Base-by-base conservation (phyloP, 139 green algal species). In the Micractinium sp. region DNA sequence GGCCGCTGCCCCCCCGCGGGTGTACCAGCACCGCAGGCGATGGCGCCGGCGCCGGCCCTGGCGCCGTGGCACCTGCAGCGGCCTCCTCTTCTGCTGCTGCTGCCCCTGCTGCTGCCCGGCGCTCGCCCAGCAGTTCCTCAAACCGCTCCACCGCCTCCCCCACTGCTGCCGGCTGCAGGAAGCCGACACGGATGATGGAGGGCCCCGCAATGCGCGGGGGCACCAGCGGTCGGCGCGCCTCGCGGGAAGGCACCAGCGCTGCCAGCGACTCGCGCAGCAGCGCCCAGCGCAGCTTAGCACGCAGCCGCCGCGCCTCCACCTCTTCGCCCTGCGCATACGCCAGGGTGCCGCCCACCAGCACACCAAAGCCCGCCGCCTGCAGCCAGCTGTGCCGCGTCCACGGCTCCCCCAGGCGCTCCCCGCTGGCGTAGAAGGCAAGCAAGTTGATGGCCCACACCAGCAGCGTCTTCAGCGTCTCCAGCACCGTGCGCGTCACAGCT, bases 391-490 rank as follows among this genome's bases (percentile, higher is more conserved):
- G 95, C 13, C 25, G 56, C 36, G 79, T 92, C 94, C 93, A 96
- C 3, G 93, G 86, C 90, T 97, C 95, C 25, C 95, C 81, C 56
- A 85, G 63, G 9, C 13, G 29, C 25, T 75, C 88, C 53, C 67
- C 82, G 16, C 85, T 60, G 71, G 88, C 84, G 87, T 96, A 96
- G 87, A 91, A 96, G n/a, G 96, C 87, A 20, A 92, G 79, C 85
- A 96, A 79, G 87, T 95, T 94, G 38, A 93, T 90, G 63, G 95
- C 77, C 95, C 95, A 97, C 15, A 96, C 93, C 33, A 95, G 89
- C 60, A 97, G 89, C 13, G 95, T 97, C 20, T 94, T 85, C 82
- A 90, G 92, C 14, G 94, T 97, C 81, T 97, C 95, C 61, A 97
- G 90, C 25, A 97, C 93, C 1, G 93, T 96, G 83, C 95, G 87